These are phyloP conservation scores for Raffaelea ambrosiae DNA, from an alignment of 2,329 filamentous ascomycete species.

Conservation along the genomic window DNA sequence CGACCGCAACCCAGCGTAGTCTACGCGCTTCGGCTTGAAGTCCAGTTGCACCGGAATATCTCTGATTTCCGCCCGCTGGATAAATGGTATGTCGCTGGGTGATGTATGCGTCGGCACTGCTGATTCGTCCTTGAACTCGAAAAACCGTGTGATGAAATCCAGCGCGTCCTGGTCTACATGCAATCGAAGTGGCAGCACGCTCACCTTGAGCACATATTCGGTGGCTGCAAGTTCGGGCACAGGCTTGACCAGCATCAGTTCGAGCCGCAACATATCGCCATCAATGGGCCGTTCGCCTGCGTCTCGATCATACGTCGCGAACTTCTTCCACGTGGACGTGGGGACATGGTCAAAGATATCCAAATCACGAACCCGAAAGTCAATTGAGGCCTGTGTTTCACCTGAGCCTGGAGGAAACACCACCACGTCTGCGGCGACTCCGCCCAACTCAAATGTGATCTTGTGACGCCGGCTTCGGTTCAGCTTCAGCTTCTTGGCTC, in stretches of 20 bases:
- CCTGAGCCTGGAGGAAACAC: slow-evolving; percentile 67
- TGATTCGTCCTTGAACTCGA: slow-evolving; percentile 86
- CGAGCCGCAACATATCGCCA: slow-evolving; percentile 82
- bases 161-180: slow-evolving; percentile 97
- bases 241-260: slow-evolving; percentile 81
- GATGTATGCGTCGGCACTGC: slow-evolving; percentile 39
- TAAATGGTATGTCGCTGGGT: slow-evolving; percentile 68
- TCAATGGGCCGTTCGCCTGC: slow-evolving; percentile 78
- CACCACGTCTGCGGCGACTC: slow-evolving; percentile 74
- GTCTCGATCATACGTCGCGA: slow-evolving; percentile 86
- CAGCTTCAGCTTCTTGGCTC: slow-evolving; percentile 59
- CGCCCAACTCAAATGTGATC: slow-evolving; percentile 86
- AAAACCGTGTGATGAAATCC: slow-evolving; percentile 95
- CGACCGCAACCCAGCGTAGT: slow-evolving; percentile 85
- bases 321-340: slow-evolving; percentile 97
- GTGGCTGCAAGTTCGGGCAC: slow-evolving; percentile 76
- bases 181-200: slow-evolving; percentile 73
- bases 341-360: slow-evolving; percentile 92
- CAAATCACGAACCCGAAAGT: slow-evolving; percentile 72
- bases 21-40: slow-evolving; percentile 97
- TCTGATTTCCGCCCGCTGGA: slow-evolving; percentile 83
- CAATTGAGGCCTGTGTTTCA: slow-evolving; percentile 81
- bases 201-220: slow-evolving; percentile 76
- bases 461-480: slow-evolving; percentile 86
- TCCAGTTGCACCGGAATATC: slow-evolving; percentile 76